These are phyloP conservation scores for Metschnikowia cerradonensis DNA, from an alignment of 805 yeast species.

Conservation along the genomic window DNA sequence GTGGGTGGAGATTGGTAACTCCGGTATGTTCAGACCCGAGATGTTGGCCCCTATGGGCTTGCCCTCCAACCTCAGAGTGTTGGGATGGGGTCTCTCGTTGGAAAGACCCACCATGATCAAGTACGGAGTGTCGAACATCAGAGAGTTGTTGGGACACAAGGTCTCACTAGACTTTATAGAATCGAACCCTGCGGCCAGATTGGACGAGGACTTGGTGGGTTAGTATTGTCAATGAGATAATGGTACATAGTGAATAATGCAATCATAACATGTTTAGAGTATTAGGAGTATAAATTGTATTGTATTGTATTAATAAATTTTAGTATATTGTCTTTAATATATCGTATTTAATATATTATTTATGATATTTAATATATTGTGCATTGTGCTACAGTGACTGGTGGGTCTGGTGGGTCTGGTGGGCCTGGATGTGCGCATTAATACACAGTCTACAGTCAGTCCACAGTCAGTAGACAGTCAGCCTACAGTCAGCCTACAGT, in stretches of 20 bases:
- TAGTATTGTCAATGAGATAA: background rate
- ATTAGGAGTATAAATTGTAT: too few relatives aligned
- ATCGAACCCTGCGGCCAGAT: slow-evolving; percentile 94
- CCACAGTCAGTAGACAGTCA: background rate
- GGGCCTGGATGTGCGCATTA: too few relatives aligned
- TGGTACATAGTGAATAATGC: background rate
- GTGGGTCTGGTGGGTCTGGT: too few relatives aligned
- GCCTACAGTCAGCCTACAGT: too few relatives aligned
- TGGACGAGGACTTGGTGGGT: slow-evolving; percentile 54
- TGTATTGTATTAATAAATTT: too few relatives aligned
- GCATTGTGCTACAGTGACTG: too few relatives aligned
- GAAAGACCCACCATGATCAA: slow-evolving; percentile 99
- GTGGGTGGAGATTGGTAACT: slow-evolving; percentile 99
- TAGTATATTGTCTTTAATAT: too few relatives aligned
- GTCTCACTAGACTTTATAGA: slow-evolving; percentile 92
- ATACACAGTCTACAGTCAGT: too few relatives aligned
- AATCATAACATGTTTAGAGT: too few relatives aligned
- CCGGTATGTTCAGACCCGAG: slow-evolving; percentile 99
- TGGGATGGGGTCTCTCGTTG: slow-evolving; percentile 95
- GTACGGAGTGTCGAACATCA: slow-evolving; percentile 89
- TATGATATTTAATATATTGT: too few relatives aligned
- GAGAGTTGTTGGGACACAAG: slow-evolving; percentile 96
- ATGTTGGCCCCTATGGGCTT: slow-evolving; percentile 98
- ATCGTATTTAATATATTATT: too few relatives aligned
- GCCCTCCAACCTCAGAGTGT: slow-evolving; percentile 87